phyloP scores from a whole-genome alignment of 768 basidiomycete species.

The Xerocomellus intermedius region DNA sequence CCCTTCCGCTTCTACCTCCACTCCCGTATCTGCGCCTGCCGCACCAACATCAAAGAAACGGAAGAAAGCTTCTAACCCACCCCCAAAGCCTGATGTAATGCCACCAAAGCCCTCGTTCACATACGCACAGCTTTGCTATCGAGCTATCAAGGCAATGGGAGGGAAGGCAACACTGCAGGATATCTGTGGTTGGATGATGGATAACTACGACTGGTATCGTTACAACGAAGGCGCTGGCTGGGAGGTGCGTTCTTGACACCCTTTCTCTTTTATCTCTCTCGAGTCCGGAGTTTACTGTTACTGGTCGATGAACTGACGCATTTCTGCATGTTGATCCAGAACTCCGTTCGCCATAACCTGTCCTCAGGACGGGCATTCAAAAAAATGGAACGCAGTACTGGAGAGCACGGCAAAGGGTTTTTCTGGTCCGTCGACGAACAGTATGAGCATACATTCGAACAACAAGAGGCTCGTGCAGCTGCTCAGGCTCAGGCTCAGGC shows the following conservation, averaged over 20 bases:
- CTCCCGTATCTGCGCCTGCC: conserved; percentile 4
- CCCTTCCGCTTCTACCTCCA: conserved; percentile 24
- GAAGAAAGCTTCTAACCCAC: conserved; percentile 52
- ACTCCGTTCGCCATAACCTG: conserved; percentile 93
- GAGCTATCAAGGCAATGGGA: conserved; percentile 77
- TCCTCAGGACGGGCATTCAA: conserved; percentile 90
- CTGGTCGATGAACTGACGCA: conserved; percentile 11
- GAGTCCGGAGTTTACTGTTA: neutral
- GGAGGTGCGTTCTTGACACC: conserved; percentile 62
- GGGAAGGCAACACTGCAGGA: conserved; percentile 90
- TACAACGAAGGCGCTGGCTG: conserved; percentile 81
- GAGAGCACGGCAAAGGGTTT: conserved; percentile 87
- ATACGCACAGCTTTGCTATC: conserved; percentile 89
- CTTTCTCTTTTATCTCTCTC: neutral
- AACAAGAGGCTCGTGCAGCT: conserved; percentile 58
- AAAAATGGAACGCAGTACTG: conserved; percentile 82
- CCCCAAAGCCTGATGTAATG: conserved; percentile 68
- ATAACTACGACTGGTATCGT: conserved; percentile 86
- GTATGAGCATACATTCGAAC: conserved; percentile 63
- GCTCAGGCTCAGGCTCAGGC: conserved; percentile 26
- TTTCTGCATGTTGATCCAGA: conserved; percentile 44
- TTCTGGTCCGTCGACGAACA: conserved; percentile 90
- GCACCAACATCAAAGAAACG: conserved; percentile 57
- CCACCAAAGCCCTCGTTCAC: conserved; percentile 88
- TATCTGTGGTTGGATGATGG: conserved; percentile 89